phyloP scores from a whole-genome alignment of 1,284 basidiomycete genomes.

The Earliella scabrosa region DNA sequence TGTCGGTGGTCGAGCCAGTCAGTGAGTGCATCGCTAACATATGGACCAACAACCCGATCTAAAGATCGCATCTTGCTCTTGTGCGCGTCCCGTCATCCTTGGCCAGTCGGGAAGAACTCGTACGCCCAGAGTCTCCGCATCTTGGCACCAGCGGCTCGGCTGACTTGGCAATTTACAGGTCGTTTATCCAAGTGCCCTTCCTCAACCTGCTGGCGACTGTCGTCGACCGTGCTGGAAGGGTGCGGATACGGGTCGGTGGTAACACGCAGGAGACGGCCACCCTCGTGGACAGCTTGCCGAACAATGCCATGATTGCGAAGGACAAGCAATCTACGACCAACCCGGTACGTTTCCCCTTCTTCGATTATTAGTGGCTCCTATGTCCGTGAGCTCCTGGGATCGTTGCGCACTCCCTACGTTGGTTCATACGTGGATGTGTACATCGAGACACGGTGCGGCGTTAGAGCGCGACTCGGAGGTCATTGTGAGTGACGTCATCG shows the following conservation, averaged over 20 bases:
- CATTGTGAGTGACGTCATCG: too few relatives aligned
- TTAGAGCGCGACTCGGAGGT: too few relatives aligned
- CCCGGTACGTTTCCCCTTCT: conserved; percentile 20
- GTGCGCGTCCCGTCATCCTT: neutral
- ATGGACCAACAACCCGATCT: conserved; percentile 12
- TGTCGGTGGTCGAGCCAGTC: conserved; percentile 70
- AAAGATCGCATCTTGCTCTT: conserved; percentile 6
- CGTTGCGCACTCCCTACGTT: too few relatives aligned
- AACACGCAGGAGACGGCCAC: conserved; percentile 74
- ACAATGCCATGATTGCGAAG: conserved; percentile 24
- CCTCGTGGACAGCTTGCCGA: conserved; percentile 42
- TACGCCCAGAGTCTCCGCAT: conserved; percentile 33
- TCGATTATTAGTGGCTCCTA: too few relatives aligned
- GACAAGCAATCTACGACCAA: conserved; percentile 21
- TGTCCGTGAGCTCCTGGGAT: too few relatives aligned
- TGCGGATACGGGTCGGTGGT: conserved; percentile 72
- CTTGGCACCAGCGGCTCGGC: conserved; percentile 9
- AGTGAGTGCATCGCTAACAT: conserved; percentile 12
- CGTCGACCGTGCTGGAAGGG: conserved; percentile 58
- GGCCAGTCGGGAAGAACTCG: conserved; percentile 22
- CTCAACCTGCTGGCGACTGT: conserved; percentile 78
- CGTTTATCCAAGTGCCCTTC: conserved; percentile 63
- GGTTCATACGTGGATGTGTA: too few relatives aligned
- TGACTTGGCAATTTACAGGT: conserved; percentile 35
- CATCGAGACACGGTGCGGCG: too few relatives aligned